Base-by-base conservation (phyloP, 2,329 filamentous ascomycete genomes). In the Lecanosticta acicola region DNA sequence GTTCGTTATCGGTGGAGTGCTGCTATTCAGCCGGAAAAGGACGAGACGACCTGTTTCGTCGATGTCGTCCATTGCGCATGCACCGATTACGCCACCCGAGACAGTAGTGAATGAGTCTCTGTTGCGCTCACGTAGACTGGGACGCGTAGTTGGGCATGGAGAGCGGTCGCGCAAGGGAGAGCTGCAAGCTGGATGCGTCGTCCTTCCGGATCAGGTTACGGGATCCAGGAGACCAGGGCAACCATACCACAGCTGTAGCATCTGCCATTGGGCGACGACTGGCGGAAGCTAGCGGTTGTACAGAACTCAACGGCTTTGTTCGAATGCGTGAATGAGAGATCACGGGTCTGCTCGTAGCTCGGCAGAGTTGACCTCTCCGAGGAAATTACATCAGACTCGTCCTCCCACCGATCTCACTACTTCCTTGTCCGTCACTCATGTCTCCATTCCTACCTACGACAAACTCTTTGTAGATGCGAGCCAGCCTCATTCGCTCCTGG, bases 361-460 rank as follows among this genome's bases (percentile, higher is more conserved):
- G n/a, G n/a, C n/a, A n/a, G n/a, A n/a, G n/a, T n/a, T n/a, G n/a
- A n/a, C n/a, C n/a, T n/a, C n/a, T n/a, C 26, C 26, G 5, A 35
- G 16, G 5, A 9, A 18, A 3, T 19, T 54, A 96, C 93, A 97
- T 97, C 68, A 98, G 73, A 69, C 89, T 97, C 59, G 85, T 91
- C 63, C 93, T 76, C 11, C 90, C 93, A 5, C 93, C 93, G 69
- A 98, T 81, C 68, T 97, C 93, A 66, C 83, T 94, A 46, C 85
- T 86, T 0, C 86, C 89, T 68, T 97, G 87, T 1, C 93, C 93
- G 67, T 85, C 91, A 49, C 83, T 87, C 87, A 98, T 89, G 72
- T 97, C 90, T 5, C 93, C 93, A 66, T 90, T 95, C 57, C 93
- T 77, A 0, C 89, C 90, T 3, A 87, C 86, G 0, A 96, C 83